Base-by-base conservation (phyloP, 1,284 basidiomycete genomes). In the Flammula alnicola region DNA sequence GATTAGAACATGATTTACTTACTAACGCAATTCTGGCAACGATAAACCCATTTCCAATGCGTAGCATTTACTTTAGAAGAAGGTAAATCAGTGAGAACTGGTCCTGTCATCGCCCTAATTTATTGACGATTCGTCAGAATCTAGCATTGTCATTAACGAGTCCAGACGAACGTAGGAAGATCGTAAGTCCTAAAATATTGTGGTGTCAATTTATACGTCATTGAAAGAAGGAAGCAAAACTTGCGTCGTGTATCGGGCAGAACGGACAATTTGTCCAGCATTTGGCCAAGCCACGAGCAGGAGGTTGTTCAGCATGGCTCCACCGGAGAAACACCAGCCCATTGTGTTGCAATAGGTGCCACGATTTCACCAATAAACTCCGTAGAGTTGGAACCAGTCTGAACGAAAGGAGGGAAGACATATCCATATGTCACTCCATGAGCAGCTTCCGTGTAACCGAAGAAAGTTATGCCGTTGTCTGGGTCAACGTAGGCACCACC, bases 331-430 rank as follows among this genome's bases (percentile, higher is more conserved):
- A 76, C 62, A 39, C 81, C 81, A 12, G 75, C 74, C 81, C 82
- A 86, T 70, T 73, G 61, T 7, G 73, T 73, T 5, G 59, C 71
- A 41, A 80, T 68, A 3, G 83, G 81, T 7, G 80, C 77, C 26
- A 83, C 76, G 44, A 84, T 77, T 63, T 82, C 79, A 49, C 77
- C 83, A 55, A 86, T 81, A 62, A 84, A 84, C 58, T 85, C 82
- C 22, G 66, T 69, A 9, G 74, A 64, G 20, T 68, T 65, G 3
- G 67, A 49, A 19, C 66, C 66, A 14, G 68, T 68, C n/a, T 68
- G 64, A 5, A 63, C 65, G 10, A 74, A 60, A 14, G 78, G 76
- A 16, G 80, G 81, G 57, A 84, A 79, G 30, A 77, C 68, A 51
- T 75, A 76, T 48, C 80, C 81, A 56, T 78, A 80, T 19, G 73